Percentiles rank a stretch among this genome's conserved stretches.
These are phyloP conservation scores for Vanderwaltozyma yarrowii DNA, from an alignment of 805 yeast genomes.

Conservation along the genomic window DNA sequence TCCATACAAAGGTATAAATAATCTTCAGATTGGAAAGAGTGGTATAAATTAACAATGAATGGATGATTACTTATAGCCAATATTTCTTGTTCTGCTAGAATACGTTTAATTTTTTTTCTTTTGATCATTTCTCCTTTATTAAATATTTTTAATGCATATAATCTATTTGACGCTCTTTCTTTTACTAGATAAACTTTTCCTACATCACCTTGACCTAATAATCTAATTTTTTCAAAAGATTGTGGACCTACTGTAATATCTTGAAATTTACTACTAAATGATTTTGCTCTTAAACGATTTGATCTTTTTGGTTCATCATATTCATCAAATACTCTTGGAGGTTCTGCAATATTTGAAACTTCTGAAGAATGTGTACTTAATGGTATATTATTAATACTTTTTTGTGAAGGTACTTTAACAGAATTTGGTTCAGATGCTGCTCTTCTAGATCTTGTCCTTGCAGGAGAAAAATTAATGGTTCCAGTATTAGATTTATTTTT, in stretches of 20 bases:
- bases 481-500: not conserved
- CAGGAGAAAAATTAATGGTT: not conserved
- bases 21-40: slow-evolving; percentile 92
- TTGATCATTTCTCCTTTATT: slow-evolving; percentile 89
- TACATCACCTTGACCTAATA: slow-evolving; percentile 96
- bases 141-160: slow-evolving; percentile 89
- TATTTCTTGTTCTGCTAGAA: slow-evolving; percentile 93
- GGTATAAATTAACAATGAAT: slow-evolving; percentile 90
- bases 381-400: slow-evolving; percentile 5
- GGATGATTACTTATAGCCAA: slow-evolving; percentile 94
- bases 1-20: slow-evolving; percentile 92
- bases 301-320: slow-evolving; percentile 23
- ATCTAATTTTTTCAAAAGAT: slow-evolving; percentile 78
- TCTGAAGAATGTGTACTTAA: not conserved
- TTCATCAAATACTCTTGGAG: slow-evolving; percentile 1
- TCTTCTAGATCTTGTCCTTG: slow-evolving; percentile 40
- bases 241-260: slow-evolving; percentile 77
- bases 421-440: slow-evolving; percentile 82
- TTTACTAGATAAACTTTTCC: slow-evolving; percentile 91
- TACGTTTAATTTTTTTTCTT: slow-evolving; percentile 89
- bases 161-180: slow-evolving; percentile 61
- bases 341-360: not conserved
- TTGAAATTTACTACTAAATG: slow-evolving; percentile 56
- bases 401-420: slow-evolving; percentile 28
- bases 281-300: slow-evolving; percentile 32